phyloP scores from a whole-genome alignment of 495 filamentous ascomycete species.

The Elaphomyces granulatus region DNA sequence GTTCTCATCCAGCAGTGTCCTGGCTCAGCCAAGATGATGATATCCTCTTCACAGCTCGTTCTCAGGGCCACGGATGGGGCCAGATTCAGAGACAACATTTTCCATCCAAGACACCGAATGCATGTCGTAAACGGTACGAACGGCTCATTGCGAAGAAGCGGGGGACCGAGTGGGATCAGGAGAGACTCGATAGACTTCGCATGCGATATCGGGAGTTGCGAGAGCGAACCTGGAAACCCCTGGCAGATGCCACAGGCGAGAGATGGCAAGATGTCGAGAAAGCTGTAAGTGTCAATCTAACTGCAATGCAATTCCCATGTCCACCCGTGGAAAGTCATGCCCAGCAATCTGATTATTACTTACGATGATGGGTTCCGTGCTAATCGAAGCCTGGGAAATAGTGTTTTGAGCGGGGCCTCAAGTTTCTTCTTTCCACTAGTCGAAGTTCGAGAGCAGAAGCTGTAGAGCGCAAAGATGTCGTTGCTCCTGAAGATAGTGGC shows the following conservation, averaged over 20 bases:
- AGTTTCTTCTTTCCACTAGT: slow-evolving; percentile 28
- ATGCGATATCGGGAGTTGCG: slow-evolving; percentile 54
- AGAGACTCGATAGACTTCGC: slow-evolving; percentile 49
- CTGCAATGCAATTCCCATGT: too few species aligned
- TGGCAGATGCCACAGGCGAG: slow-evolving; percentile 47
- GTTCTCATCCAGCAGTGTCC: slow-evolving; percentile 10
- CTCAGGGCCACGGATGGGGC: slow-evolving; percentile 54
- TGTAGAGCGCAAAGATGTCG: too few species aligned
- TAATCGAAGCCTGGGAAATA: slow-evolving; percentile 6
- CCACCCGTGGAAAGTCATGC: too few species aligned
- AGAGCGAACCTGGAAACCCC: slow-evolving; percentile 54
- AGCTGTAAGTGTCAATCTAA: slow-evolving; percentile 36
- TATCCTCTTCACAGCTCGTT: slow-evolving; percentile 43
- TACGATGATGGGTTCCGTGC: neutral
- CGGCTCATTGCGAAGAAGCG: slow-evolving; percentile 51
- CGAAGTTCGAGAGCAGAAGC: too few species aligned
- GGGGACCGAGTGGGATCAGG: slow-evolving; percentile 50
- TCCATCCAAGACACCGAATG: slow-evolving; percentile 58
- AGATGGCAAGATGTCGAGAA: slow-evolving; percentile 57
- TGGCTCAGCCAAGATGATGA: slow-evolving; percentile 55
- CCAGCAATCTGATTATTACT: too few species aligned
- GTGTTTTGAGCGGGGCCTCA: slow-evolving; percentile 42
- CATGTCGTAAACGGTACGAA: slow-evolving; percentile 67
- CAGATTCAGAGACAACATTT: slow-evolving; percentile 56
- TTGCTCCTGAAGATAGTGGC: too few species aligned